These are phyloP conservation scores for Rhypophila decipiens DNA, from an alignment of 495 filamentous ascomycete species.

Conservation along the genomic window DNA sequence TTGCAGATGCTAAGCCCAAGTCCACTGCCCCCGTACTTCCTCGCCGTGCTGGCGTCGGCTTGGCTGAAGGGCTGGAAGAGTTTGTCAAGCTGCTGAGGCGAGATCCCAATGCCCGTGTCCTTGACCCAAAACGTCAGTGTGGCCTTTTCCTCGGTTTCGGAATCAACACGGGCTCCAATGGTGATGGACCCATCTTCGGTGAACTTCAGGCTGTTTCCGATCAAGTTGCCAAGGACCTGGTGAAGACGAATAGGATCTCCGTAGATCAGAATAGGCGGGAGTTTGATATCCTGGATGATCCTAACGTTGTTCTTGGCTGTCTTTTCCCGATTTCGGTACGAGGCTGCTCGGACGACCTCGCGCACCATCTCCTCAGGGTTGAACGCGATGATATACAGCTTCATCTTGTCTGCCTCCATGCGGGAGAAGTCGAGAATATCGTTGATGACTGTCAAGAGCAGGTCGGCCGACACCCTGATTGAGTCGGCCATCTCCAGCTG, in stretches of 20 bases:
- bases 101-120: slow-evolving; percentile 87
- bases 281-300: slow-evolving; percentile 67
- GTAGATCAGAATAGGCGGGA: slow-evolving; percentile 72
- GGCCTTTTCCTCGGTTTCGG: slow-evolving; percentile 62
- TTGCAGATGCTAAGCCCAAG: slow-evolving; percentile 92
- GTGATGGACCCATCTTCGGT: slow-evolving; percentile 81
- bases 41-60: slow-evolving; percentile 77
- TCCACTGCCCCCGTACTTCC: slow-evolving; percentile 86
- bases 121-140: slow-evolving; percentile 77
- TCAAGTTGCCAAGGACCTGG: slow-evolving; percentile 87
- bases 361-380: slow-evolving; percentile 80
- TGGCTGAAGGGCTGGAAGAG: slow-evolving; percentile 90
- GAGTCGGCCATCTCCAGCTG: slow-evolving; percentile 90
- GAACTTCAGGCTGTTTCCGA: slow-evolving; percentile 92
- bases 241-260: slow-evolving; percentile 87
- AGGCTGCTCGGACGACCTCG: slow-evolving; percentile 78
- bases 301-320: slow-evolving; percentile 51
- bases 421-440: slow-evolving; percentile 92
- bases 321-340: slow-evolving; percentile 76
- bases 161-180: slow-evolving; percentile 62
- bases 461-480: slow-evolving; percentile 83
- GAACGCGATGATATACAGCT: slow-evolving; percentile 78
- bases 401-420: slow-evolving; percentile 93
- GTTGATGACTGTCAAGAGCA: slow-evolving; percentile 88
- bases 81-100: slow-evolving; percentile 69